Percentiles rank a stretch among this genome's conserved stretches.
Evolutionary conservation across 1,284 basidiomycete species (phyloP).

Genomic region (Ceratobasidium theobromae): DNA sequence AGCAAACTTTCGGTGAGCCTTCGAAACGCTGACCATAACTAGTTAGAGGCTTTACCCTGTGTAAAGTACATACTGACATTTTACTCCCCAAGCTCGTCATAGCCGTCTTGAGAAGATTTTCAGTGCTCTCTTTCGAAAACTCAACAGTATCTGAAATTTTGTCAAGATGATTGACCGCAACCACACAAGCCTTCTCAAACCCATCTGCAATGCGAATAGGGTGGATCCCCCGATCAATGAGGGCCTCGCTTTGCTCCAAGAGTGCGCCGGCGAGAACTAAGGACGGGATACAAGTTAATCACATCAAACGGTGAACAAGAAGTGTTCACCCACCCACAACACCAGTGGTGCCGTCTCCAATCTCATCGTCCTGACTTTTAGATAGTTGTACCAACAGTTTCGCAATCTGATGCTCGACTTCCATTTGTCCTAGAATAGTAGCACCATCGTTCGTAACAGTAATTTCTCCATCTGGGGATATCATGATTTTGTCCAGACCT

Average conservation of each 20-base stretch:
- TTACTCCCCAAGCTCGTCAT: conserved; percentile 97
- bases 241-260: conserved; percentile 82
- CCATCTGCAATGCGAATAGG: conserved; percentile 98
- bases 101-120: conserved; percentile 89
- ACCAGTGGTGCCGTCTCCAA: conserved; percentile 98
- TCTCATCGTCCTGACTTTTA: conserved; percentile 98
- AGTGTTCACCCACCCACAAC: conserved; percentile 78
- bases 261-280: conserved; percentile 96
- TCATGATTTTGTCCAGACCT: conserved; percentile 99
- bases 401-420: conserved; percentile 98
- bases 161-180: conserved; percentile 90
- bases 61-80: conserved; percentile 65
- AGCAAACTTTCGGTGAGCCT: conserved; percentile 93
- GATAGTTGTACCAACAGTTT: conserved; percentile 96
- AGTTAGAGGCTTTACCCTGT: background rate
- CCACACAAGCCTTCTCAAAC: conserved; percentile 89
- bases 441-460: conserved; percentile 99
- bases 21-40: conserved; percentile 74
- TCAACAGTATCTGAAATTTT: conserved; percentile 88
- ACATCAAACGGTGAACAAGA: background rate
- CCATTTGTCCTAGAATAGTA: conserved; percentile 93
- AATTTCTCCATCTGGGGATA: conserved; percentile 97
- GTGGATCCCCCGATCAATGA: conserved; percentile 97
- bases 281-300: background rate
- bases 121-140: conserved; percentile 80